Base-by-base conservation (phyloP, 176 grass and related monocot species). In the Oryza glaberrima region DNA sequence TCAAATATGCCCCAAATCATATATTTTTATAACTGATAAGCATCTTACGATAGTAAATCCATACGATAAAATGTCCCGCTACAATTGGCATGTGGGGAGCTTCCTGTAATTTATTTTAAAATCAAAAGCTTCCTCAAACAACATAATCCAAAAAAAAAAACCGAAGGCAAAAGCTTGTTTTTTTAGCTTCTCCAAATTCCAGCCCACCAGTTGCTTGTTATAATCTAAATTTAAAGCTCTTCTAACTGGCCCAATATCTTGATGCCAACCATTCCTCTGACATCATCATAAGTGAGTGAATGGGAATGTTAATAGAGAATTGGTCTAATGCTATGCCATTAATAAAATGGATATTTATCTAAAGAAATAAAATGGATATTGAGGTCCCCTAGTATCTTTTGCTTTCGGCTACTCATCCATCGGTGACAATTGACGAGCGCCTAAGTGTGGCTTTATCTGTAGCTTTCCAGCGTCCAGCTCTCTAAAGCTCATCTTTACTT, bases 341-440 rank as follows among this genome's bases (percentile, higher is more conserved):
- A 63, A 63, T 9, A 41, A 41, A 41, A 41, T 41, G 40, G 40
- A 41, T 41, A 41, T 41, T 41, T 8, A 41, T 41, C 40, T 41
- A 41, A 41, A 41, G 40, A 41, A 41, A 41, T 41, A 9, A 60
- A 64, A 73, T 15, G 51, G 65, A 84, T 26, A 13, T 58, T 15
- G 30, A 44, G 60, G 77, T 73, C 38, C 38, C 34, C 3, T 9
- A 45, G 52, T 64, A 82, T 23, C 67, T 77, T 81, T 78, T 82
- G 67, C 78, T 86, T 90, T 86, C 79, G 79, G 79, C 83, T 78
- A 77, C 67, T 38, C 73, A 77, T 12, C 40, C 40, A 6, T 41
- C 40, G 16, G 23, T 15, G 47, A 49, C 47, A 49, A 49, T 45
- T 45, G 25, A 61, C 71, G 7, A 65, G 9, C 74, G 84, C 69